Evolutionary conservation across 805 yeast species (phyloP).

Genomic region (Dipodascus geniculatus): DNA sequence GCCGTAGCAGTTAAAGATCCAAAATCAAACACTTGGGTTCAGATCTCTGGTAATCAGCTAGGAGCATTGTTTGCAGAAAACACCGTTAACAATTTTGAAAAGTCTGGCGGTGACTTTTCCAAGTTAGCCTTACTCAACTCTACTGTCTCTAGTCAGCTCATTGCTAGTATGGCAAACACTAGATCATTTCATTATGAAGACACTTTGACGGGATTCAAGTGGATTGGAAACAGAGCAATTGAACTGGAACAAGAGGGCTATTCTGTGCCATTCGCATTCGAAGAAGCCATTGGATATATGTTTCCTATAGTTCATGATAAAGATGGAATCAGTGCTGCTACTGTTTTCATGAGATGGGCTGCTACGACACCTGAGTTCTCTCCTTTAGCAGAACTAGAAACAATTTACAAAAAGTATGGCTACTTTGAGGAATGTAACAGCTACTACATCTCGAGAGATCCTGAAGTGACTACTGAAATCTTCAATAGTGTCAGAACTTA

Average conservation of each 20-base stretch:
- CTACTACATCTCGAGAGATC: slow-evolving; percentile 57
- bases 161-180: slow-evolving; percentile 51
- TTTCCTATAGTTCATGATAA: slow-evolving; percentile 75
- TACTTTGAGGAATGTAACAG: slow-evolving; percentile 79
- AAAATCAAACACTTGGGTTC: slow-evolving; percentile 45
- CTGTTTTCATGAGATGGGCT: slow-evolving; percentile 62
- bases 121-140: slow-evolving; percentile 61
- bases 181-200: slow-evolving; percentile 58
- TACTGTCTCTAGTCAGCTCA: slow-evolving; percentile 83
- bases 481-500: slow-evolving; percentile 41
- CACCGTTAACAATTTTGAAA: slow-evolving; percentile 30
- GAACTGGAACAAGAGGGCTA: slow-evolving; percentile 54
- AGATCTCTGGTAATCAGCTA: slow-evolving; percentile 82
- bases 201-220: slow-evolving; percentile 91
- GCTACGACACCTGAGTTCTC: slow-evolving; percentile 29
- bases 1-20: slow-evolving; percentile 55
- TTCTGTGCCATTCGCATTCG: slow-evolving; percentile 78
- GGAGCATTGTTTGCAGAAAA: slow-evolving; percentile 75
- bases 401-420: slow-evolving; percentile 58
- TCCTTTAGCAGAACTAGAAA: slow-evolving; percentile 35
- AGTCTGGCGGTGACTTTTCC: slow-evolving; percentile 10
- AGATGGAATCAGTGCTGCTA: slow-evolving; percentile 80
- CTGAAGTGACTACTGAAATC: slow-evolving; percentile 38
- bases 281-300: slow-evolving; percentile 96
- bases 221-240: slow-evolving; percentile 89